These are phyloP conservation scores for Aspergillus olivimuriae DNA, from an alignment of 495 filamentous ascomycete species.

Conservation along the genomic window DNA sequence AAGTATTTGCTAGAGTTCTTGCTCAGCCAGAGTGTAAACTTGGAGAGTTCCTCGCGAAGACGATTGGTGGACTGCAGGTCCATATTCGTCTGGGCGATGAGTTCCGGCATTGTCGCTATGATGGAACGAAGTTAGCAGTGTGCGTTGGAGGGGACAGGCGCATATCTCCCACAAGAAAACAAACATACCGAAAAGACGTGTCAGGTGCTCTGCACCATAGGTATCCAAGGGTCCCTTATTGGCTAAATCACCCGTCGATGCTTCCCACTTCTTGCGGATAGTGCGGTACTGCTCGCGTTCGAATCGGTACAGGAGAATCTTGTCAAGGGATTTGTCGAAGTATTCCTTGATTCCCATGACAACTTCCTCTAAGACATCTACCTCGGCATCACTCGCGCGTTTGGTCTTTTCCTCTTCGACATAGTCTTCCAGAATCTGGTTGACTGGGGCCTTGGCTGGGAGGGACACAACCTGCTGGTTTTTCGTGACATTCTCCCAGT, in stretches of 20 bases:
- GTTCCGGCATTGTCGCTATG: constrained; percentile 81
- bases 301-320: constrained; percentile 85
- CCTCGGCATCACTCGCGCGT: constrained; percentile 56
- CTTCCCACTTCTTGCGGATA: constrained; percentile 56
- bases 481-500: constrained; percentile 98
- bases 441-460: constrained; percentile 67
- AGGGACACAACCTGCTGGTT: constrained; percentile 79
- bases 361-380: constrained; percentile 84
- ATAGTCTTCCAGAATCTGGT: constrained; percentile 74
- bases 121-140: too few species aligned
- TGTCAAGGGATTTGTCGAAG: constrained; percentile 79
- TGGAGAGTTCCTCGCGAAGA: constrained; percentile 78
- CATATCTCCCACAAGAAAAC: too few species aligned
- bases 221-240: constrained; percentile 64
- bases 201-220: constrained; percentile 91
- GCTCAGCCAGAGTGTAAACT: constrained; percentile 73
- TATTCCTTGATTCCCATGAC: constrained; percentile 80
- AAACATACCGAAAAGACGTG: constrained; percentile 82
- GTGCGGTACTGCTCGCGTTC: constrained; percentile 81
- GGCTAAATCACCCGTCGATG: constrained; percentile 48
- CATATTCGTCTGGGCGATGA: constrained; percentile 97
- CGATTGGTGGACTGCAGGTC: constrained; percentile 80
- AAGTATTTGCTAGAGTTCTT: constrained; percentile 72
- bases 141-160: too few species aligned
- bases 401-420: constrained; percentile 60